These are phyloP conservation scores for Thoreauomyces humboldtii DNA, from an alignment of 192 early-diverging fungal species.

Conservation along the genomic window DNA sequence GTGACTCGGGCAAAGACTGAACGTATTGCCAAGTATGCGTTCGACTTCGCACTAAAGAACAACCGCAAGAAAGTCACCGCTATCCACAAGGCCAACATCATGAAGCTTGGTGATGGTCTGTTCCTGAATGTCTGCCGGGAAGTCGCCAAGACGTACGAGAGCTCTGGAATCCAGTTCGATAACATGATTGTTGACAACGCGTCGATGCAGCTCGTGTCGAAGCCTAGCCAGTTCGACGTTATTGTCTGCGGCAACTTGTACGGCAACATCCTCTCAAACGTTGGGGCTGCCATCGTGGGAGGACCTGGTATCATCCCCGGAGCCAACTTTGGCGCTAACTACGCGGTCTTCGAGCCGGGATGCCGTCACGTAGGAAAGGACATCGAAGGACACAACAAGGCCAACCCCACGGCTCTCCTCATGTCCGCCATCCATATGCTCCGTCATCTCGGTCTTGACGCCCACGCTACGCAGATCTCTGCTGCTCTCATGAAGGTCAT, in stretches of 20 bases:
- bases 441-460: slow-evolving; percentile 86
- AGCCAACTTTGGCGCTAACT: slow-evolving; percentile 96
- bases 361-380: slow-evolving; percentile 98
- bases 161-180: slow-evolving; percentile 84
- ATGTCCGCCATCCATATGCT: slow-evolving; percentile 94
- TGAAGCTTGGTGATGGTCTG: slow-evolving; percentile 98
- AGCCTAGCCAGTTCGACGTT: slow-evolving; percentile 97
- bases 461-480: slow-evolving; percentile 88
- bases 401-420: slow-evolving; percentile 93
- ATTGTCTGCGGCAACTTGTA: slow-evolving; percentile 99
- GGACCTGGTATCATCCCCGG: slow-evolving; percentile 96
- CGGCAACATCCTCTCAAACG: slow-evolving; percentile 98
- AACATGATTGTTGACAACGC: slow-evolving; percentile 99
- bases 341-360: slow-evolving; percentile 97
- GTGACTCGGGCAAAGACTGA: slow-evolving; percentile 96
- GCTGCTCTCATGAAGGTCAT: slow-evolving; percentile 88
- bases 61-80: slow-evolving; percentile 96
- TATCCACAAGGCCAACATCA: slow-evolving; percentile 99
- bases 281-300: slow-evolving; percentile 94
- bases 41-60: slow-evolving; percentile 98
- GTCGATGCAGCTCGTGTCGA: slow-evolving; percentile 98
- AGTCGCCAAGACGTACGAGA: slow-evolving; percentile 88
- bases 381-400: slow-evolving; percentile 90
- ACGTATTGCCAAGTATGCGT: slow-evolving; percentile 97
- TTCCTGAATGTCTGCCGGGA: slow-evolving; percentile 96